A percentile compares a stretch with the other conserved stretches of the same genome.
Evolutionary conservation across 1,284 basidiomycete genomes (phyloP).

Genomic region (Microbotryum saponariae): DNA sequence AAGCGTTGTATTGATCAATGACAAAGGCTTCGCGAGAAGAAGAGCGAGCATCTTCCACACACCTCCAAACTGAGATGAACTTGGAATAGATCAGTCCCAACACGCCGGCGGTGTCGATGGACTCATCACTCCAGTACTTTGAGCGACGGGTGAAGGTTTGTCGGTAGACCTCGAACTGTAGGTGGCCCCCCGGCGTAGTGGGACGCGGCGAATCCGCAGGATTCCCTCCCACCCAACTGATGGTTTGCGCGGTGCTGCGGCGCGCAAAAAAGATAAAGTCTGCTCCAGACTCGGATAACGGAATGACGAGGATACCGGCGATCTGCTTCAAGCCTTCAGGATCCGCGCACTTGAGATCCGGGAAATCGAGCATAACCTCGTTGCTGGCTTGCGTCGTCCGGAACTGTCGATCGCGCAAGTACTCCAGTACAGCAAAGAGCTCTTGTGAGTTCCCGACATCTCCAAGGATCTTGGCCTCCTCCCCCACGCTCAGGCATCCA

Average conservation of each 20-base stretch:
- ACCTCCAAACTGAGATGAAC: constrained; percentile 39
- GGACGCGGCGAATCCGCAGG: constrained; percentile 3
- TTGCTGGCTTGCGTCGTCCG: constrained; percentile 24
- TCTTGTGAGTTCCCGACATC: constrained; percentile 39
- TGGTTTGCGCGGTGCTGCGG: constrained; percentile 34
- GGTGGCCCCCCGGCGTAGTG: not conserved
- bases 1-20: too few relatives aligned
- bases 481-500: constrained; percentile 39
- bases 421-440: constrained; percentile 39
- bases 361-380: constrained; percentile 37
- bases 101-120: constrained; percentile 39
- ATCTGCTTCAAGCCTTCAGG: constrained; percentile 37
- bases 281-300: constrained; percentile 19
- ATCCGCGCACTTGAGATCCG: constrained; percentile 35
- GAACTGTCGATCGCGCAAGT: constrained; percentile 36
- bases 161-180: constrained; percentile 27
- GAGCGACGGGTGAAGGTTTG: constrained; percentile 37
- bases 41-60: too few relatives aligned
- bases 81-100: constrained; percentile 41
- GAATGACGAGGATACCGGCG: constrained; percentile 39
- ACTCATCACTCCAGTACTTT: constrained; percentile 39
- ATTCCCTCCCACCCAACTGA: constrained; percentile 21
- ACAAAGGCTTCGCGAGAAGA: too few relatives aligned
- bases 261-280: constrained; percentile 41
- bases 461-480: constrained; percentile 37